Percentiles rank a stretch among this genome's conserved stretches.
phyloP scores from a whole-genome alignment of 2,329 filamentous ascomycete species.

The Fusarium guadeloupense region DNA sequence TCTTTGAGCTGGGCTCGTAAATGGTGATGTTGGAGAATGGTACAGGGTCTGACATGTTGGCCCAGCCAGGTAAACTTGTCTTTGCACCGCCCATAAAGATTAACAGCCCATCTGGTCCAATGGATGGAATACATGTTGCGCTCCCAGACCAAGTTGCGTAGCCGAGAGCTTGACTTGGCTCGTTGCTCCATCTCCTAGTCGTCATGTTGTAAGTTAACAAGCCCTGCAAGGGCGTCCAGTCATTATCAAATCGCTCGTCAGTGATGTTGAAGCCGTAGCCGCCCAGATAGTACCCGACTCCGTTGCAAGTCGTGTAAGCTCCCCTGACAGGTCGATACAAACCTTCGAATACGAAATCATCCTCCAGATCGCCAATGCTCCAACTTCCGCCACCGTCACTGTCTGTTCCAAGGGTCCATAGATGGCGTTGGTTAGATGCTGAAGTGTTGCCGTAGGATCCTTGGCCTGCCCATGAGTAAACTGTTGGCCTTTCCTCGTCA shows the following conservation, averaged over 20 bases:
- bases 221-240: neutral
- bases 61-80: neutral
- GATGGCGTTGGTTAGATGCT: neutral
- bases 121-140: neutral
- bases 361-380: neutral
- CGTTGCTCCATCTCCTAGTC: neutral
- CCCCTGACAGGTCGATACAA: neutral
- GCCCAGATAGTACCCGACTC: neutral
- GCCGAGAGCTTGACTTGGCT: neutral
- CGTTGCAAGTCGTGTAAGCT: neutral
- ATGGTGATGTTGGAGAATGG: neutral
- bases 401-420: slow-evolving; percentile 1
- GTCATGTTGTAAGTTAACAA: neutral
- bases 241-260: neutral
- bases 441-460: neutral
- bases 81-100: slow-evolving; percentile 3
- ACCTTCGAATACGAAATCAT: neutral
- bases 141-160: neutral
- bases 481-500: neutral
- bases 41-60: neutral
- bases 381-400: neutral
- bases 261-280: neutral
- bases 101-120: neutral
- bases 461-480: neutral
- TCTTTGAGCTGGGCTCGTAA: neutral